These are phyloP conservation scores for Solanum virginianum DNA, from an alignment of 257 asterid genomes.

Conservation along the genomic window DNA sequence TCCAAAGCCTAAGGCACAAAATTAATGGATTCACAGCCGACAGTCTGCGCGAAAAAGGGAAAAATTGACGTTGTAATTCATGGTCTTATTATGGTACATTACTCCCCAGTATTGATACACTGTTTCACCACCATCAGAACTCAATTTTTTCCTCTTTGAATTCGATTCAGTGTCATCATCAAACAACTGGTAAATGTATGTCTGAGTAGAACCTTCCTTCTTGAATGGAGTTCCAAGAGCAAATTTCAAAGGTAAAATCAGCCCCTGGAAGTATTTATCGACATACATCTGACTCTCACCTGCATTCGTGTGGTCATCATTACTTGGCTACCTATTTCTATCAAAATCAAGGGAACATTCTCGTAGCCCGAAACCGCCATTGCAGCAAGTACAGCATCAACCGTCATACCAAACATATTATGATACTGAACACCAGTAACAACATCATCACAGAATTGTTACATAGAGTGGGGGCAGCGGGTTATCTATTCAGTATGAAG, in stretches of 20 bases:
- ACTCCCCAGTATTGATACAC: conserved; percentile 60
- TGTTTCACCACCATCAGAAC: background rate
- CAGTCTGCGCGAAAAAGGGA: no score
- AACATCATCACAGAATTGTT: conserved; percentile 49
- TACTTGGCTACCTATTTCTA: conserved; percentile 83
- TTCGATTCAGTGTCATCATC: conserved; percentile 22
- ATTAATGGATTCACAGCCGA: no score
- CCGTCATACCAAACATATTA: conserved; percentile 86
- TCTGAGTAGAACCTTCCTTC: conserved; percentile 50
- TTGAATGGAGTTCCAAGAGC: conserved; percentile 76
- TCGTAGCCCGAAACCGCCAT: conserved; percentile 61
- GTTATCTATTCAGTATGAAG: no score
- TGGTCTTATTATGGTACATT: conserved; percentile 53
- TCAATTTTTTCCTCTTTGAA: conserved; percentile 4
- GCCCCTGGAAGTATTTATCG: conserved; percentile 47
- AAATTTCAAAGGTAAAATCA: conserved; percentile 44
- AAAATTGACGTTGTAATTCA: conserved; percentile 23
- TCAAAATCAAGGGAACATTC: conserved; percentile 38
- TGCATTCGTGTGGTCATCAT: conserved; percentile 10
- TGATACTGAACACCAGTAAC: conserved; percentile 65
- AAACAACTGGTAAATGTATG: conserved; percentile 60
- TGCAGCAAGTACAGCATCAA: conserved; percentile 69
- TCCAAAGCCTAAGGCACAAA: no score
- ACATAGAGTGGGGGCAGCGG: no score
- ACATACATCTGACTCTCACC: conserved; percentile 29